These are phyloP conservation scores for Parastagonospora avenae DNA, from an alignment of 2,329 filamentous ascomycete genomes.

Conservation along the genomic window DNA sequence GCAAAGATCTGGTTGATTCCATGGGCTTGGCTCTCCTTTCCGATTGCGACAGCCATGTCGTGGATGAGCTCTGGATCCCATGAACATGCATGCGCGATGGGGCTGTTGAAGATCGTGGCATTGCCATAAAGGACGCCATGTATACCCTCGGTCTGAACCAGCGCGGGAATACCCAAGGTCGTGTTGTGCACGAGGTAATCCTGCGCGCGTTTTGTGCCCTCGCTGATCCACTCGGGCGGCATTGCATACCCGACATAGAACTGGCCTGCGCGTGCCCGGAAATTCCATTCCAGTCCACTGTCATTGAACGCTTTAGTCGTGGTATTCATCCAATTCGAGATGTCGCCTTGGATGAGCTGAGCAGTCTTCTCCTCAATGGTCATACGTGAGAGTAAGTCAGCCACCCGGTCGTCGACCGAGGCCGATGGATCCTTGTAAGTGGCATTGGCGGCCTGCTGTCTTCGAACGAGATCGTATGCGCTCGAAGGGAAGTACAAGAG, in stretches of 20 bases:
- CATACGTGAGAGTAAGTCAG: slow-evolving; percentile 73
- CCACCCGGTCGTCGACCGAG: slow-evolving; percentile 66
- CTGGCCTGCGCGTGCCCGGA: slow-evolving; percentile 67
- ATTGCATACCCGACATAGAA: slow-evolving; percentile 75
- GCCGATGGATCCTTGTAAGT: slow-evolving; percentile 68
- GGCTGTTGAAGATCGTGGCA: slow-evolving; percentile 79
- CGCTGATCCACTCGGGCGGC: slow-evolving; percentile 65
- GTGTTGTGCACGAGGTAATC: slow-evolving; percentile 72
- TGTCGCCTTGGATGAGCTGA: slow-evolving; percentile 68
- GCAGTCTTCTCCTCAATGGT: slow-evolving; percentile 74
- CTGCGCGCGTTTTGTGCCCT: slow-evolving; percentile 68
- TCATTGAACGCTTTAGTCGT: slow-evolving; percentile 70
- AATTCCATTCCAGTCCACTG: slow-evolving; percentile 69
- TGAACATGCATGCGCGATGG: slow-evolving; percentile 73
- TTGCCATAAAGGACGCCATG: slow-evolving; percentile 74
- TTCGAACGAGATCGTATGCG: slow-evolving; percentile 34
- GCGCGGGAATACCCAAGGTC: slow-evolving; percentile 69
- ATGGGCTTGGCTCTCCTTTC: slow-evolving; percentile 67
- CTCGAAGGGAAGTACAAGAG: slow-evolving; percentile 17
- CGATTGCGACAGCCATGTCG: slow-evolving; percentile 71
- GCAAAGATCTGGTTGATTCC: slow-evolving; percentile 77
- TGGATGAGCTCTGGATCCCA: slow-evolving; percentile 69
- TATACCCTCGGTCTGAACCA: slow-evolving; percentile 76
- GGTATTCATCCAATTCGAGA: slow-evolving; percentile 75
- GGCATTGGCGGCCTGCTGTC: slow-evolving; percentile 35